Conservation (phyloP, 2,329 filamentous ascomycete genomes). For the Cytospora piceicola region DNA sequence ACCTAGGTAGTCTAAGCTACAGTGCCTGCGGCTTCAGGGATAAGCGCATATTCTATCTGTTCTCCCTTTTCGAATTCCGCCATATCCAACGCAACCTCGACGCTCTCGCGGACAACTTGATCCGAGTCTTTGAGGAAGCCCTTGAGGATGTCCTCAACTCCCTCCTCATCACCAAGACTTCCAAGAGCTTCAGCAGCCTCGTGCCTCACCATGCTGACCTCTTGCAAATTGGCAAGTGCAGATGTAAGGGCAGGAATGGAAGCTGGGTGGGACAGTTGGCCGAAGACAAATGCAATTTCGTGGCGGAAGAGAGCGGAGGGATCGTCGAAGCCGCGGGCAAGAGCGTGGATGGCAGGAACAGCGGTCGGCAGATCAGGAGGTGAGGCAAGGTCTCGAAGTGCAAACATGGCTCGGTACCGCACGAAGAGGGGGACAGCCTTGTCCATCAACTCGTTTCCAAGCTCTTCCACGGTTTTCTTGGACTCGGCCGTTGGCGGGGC, state of each 20-base stretch:
- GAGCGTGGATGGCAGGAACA: slow-evolving; percentile 80
- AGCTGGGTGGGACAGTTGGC: slow-evolving; percentile 93
- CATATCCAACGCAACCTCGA: slow-evolving; percentile 96
- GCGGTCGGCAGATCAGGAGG: slow-evolving; percentile 90
- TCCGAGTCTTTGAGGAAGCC: slow-evolving; percentile 88
- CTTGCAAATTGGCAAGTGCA: slow-evolving; percentile 75
- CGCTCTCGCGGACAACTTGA: slow-evolving; percentile 90
- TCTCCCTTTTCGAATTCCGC: slow-evolving; percentile 93
- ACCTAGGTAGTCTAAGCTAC: slow-evolving; percentile 39
- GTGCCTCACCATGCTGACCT: slow-evolving; percentile 95
- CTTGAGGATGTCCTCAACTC: slow-evolving; percentile 84
- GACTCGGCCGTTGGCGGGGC: slow-evolving; percentile 82
- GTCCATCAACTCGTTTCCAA: slow-evolving; percentile 80
- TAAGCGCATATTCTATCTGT: slow-evolving; percentile 87
- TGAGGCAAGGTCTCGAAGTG: slow-evolving; percentile 90
- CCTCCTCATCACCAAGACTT: slow-evolving; percentile 89
- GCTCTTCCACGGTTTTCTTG: slow-evolving; percentile 69
- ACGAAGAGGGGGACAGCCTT: slow-evolving; percentile 80
- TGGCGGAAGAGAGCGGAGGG: slow-evolving; percentile 92
- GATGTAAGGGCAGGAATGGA: slow-evolving; percentile 87
- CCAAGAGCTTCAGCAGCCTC: slow-evolving; percentile 96
- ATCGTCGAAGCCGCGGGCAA: slow-evolving; percentile 85
- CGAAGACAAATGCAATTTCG: slow-evolving; percentile 98
- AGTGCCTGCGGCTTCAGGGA: slow-evolving; percentile 65
- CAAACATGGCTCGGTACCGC: slow-evolving; percentile 97